Evolutionary conservation across 768 basidiomycete species (phyloP).

Genomic region (Collybia sordida): DNA sequence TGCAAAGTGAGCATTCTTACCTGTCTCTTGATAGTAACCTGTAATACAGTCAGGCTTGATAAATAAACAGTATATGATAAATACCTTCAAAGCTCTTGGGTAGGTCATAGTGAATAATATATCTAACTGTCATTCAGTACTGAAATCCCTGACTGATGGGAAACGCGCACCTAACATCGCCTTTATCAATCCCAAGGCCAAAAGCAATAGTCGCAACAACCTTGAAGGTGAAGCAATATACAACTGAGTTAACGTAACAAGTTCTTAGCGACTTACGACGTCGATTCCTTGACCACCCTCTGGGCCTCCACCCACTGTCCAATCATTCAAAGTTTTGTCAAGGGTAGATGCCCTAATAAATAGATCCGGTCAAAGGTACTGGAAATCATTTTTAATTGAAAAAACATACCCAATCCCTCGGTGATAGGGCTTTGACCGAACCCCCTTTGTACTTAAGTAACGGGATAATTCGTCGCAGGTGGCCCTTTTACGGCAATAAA

Average conservation of each 20-base stretch:
- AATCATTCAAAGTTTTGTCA: slow-evolving; percentile 60
- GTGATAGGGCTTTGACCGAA: slow-evolving; percentile 75
- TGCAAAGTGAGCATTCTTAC: slow-evolving; percentile 30
- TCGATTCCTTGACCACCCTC: slow-evolving; percentile 54
- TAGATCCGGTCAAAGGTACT: neutral
- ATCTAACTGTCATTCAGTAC: slow-evolving; percentile 33
- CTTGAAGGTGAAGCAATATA: slow-evolving; percentile 25
- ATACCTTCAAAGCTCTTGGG: slow-evolving; percentile 83
- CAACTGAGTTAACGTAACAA: too few species aligned
- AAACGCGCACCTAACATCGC: slow-evolving; percentile 59
- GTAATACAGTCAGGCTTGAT: slow-evolving; percentile 3
- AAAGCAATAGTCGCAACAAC: slow-evolving; percentile 83
- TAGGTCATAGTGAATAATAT: slow-evolving; percentile 80
- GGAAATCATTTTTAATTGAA: neutral
- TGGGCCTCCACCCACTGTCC: slow-evolving; percentile 45
- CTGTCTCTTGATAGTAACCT: slow-evolving; percentile 91
- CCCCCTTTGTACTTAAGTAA: slow-evolving; percentile 64
- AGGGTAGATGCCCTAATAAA: slow-evolving; percentile 44
- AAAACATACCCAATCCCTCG: slow-evolving; percentile 58
- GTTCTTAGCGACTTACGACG: slow-evolving; percentile 42
- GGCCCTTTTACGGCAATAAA: slow-evolving; percentile 71
- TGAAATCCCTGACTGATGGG: too few species aligned
- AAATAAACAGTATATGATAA: slow-evolving; percentile 5
- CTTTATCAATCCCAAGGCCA: slow-evolving; percentile 85
- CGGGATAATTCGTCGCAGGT: slow-evolving; percentile 68